A percentile compares a stretch with the other conserved stretches of the same genome.
Evolutionary conservation across 2,329 filamentous ascomycete species (phyloP).

Genomic region (Fusarium sp.): DNA sequence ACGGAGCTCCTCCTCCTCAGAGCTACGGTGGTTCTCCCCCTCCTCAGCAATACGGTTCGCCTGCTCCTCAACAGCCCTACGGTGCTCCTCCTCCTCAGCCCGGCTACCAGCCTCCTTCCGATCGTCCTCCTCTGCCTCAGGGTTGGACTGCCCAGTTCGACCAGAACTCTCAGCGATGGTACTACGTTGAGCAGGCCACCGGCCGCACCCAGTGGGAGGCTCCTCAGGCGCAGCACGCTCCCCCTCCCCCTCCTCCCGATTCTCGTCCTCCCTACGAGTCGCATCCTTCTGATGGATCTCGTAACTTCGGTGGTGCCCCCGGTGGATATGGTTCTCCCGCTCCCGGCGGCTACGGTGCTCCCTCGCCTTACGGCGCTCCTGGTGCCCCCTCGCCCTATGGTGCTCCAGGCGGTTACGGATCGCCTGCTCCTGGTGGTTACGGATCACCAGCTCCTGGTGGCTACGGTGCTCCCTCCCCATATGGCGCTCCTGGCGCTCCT

Average conservation of each 20-base stretch:
- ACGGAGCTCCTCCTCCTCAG: constrained; percentile 2
- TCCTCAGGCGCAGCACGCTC: constrained; percentile 52
- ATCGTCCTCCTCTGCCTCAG: constrained; percentile 63
- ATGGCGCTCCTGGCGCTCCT: constrained; percentile 18
- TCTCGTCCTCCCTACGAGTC: constrained; percentile 40
- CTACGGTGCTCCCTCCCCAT: constrained; percentile 33
- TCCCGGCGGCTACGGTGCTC: constrained; percentile 34
- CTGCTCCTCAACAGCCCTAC: constrained; percentile 45
- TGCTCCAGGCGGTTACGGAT: constrained; percentile 30
- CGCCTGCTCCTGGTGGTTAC: constrained; percentile 36
- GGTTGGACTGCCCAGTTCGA: constrained; percentile 75
- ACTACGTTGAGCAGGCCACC: constrained; percentile 71
- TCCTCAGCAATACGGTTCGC: constrained; percentile 50
- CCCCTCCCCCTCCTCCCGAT: constrained; percentile 40
- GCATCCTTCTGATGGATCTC: constrained; percentile 40
- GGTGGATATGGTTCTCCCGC: constrained; percentile 38
- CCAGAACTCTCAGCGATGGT: constrained; percentile 69
- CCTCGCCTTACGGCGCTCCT: constrained; percentile 31
- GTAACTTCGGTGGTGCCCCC: constrained; percentile 39
- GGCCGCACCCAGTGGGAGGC: constrained; percentile 73
- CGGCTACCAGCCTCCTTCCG: constrained; percentile 50
- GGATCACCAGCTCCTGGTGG: constrained; percentile 27
- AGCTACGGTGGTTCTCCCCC: constrained; percentile 19
- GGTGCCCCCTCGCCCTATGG: constrained; percentile 36
- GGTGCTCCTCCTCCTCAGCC: constrained; percentile 46